Evolutionary conservation across 495 filamentous ascomycete species (phyloP), one percentile per base, ranked within the genome.

Genomic region (Hypoxylon lienhwacheense): DNA sequence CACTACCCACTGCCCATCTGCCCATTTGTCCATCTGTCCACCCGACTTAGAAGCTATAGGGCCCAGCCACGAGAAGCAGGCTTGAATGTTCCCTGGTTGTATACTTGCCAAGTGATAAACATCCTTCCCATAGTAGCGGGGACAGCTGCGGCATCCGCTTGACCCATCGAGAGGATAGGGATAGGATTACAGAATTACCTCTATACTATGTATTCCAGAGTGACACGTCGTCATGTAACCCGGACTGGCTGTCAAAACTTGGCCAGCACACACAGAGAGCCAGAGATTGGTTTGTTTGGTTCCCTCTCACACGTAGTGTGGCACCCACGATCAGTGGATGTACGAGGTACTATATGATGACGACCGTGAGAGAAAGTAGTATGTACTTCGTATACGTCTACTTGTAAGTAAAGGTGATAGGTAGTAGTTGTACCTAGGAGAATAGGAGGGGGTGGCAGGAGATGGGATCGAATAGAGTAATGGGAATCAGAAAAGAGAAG

Each of bases 171-270:
- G 39, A 55, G 12, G 28, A 37, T 35, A 36, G 19, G 19, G 16
- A 16, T 45, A 21, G 25, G 8, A 29, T n/a, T 24, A 3, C 8
- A 33, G n/a, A 22, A 34, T 17, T 39, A 45, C 15, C 14, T n/a
- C n/a, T n/a, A n/a, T n/a, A 19, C 21, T 41, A 41, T 53, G 41
- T 45, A n/a, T 31, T 31, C 19, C 17, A 45, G 25, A 43, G 32
- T 37, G 58, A 55, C 58, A 61, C 58, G 52, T 55, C 37, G 45
- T 20, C 41, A 55, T 61, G 58, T 52, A 56, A 61, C 53, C 36
- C 47, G 41, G 47, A 48, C 26, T 56, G 36, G 51, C 32, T 37
- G 33, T 42, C 42, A 25, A 52, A 33, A 39, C 21, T 48, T 32
- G 43, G 52, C 58, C 46, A 61, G 58, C 58, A 47, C 58, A 49